These are phyloP conservation scores for Brettanomyces nanus DNA, from an alignment of 805 yeast genomes.

Conservation along the genomic window DNA sequence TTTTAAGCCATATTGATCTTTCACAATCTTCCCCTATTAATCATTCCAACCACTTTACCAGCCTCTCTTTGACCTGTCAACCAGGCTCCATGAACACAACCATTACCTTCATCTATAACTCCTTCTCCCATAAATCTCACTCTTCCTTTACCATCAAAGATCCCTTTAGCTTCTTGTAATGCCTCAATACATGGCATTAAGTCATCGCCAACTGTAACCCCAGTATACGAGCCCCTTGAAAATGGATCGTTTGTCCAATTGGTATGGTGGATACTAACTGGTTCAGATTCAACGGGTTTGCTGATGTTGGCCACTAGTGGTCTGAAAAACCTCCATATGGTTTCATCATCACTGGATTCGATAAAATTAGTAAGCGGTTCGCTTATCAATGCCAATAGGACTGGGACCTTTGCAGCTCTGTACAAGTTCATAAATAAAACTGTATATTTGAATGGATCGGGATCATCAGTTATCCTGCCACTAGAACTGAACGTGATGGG, in stretches of 20 bases:
- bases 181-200: slow-evolving; percentile 27
- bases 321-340: slow-evolving; percentile 38
- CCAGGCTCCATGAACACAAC: slow-evolving; percentile 56
- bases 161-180: slow-evolving; percentile 31
- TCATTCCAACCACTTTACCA: slow-evolving; percentile 12
- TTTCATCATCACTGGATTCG: slow-evolving; percentile 31
- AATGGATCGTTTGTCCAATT: slow-evolving; percentile 47
- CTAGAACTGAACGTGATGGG: background rate
- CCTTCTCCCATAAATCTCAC: slow-evolving; percentile 55
- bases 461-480: slow-evolving; percentile 5
- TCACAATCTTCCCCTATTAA: slow-evolving; percentile 20
- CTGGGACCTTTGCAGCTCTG: slow-evolving; percentile 26
- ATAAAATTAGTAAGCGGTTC: slow-evolving; percentile 41
- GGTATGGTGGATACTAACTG: slow-evolving; percentile 23
- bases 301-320: slow-evolving; percentile 31
- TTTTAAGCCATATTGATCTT: slow-evolving; percentile 24
- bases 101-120: slow-evolving; percentile 41
- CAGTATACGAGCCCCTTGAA: slow-evolving; percentile 38
- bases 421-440: slow-evolving; percentile 24
- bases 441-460: slow-evolving; percentile 21
- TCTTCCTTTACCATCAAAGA: slow-evolving; percentile 28
- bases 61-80: slow-evolving; percentile 43
- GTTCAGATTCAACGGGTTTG: slow-evolving; percentile 15
- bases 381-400: slow-evolving; percentile 38
- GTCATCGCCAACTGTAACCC: slow-evolving; percentile 23